phyloP scores from a whole-genome alignment of 768 basidiomycete genomes.

The Hygrocybe coccinea region DNA sequence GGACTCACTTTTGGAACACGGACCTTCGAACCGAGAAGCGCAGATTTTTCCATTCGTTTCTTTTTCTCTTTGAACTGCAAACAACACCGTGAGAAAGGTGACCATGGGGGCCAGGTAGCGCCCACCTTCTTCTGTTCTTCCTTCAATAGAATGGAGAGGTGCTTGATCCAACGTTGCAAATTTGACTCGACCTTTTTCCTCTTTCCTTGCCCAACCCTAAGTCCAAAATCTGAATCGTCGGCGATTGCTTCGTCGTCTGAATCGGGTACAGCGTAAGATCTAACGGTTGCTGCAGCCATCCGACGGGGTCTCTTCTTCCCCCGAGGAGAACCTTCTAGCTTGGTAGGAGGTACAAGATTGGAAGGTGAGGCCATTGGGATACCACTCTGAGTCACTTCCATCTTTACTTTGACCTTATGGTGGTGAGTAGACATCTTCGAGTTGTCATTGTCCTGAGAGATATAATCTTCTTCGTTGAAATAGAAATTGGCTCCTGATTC shows the following conservation, averaged over 20 bases:
- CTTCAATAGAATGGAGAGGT: conserved; percentile 54
- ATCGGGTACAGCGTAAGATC: conserved; percentile 62
- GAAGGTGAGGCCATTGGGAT: conserved; percentile 24
- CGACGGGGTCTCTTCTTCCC: conserved; percentile 57
- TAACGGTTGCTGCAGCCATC: conserved; percentile 45
- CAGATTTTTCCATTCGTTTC: conserved; percentile 46
- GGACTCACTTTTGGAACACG: conserved; percentile 53
- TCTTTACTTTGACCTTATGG: conserved; percentile 37
- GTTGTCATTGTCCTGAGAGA: conserved; percentile 27
- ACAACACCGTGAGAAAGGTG: conserved; percentile 2
- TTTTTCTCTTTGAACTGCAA: conserved; percentile 60
- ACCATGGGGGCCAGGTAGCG: conserved; percentile 1
- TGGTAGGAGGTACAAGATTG: conserved; percentile 19
- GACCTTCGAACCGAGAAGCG: conserved; percentile 42
- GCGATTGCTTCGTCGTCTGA: conserved; percentile 64
- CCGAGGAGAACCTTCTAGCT: conserved; percentile 5
- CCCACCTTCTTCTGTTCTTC: conserved; percentile 67
- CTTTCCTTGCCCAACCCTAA: conserved; percentile 28
- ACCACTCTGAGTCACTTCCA: conserved; percentile 33
- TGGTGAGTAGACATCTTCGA: conserved; percentile 20
- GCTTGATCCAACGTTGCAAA: conserved; percentile 64
- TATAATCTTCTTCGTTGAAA: conserved; percentile 64
- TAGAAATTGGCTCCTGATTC: conserved; percentile 65
- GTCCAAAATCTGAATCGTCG: conserved; percentile 33
- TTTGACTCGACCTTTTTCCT: conserved; percentile 39